Evolutionary conservation across 768 basidiomycete genomes (phyloP), one percentile per base, ranked within the genome.

Genomic region (Amanita pallidorosea): DNA sequence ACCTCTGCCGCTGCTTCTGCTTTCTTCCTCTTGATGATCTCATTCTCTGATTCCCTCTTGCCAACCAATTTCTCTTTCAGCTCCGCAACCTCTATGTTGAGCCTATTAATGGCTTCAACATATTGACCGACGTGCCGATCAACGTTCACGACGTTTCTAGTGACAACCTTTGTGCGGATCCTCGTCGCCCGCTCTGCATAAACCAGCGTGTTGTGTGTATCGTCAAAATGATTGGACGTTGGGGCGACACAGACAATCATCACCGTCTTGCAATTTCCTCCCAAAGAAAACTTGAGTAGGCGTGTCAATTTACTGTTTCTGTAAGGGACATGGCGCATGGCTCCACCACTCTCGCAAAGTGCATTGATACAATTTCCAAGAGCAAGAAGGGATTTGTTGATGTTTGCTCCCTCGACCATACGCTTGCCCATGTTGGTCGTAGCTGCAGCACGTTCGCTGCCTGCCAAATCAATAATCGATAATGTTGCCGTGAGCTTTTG

Each of bases 191-290:
- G 86, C 59, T 99, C 94, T 20, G 96, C 96, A 65, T 98, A 99
- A 54, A 96, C 73, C 44, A 99, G 83, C 2, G 96, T 98, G 63
- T 99, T 99, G 64, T 96, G 92, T 29, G 96, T 98, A 64, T 99
- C 96, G 61, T 98, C 96, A 64, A 97, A 96, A 68, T 99, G 93
- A 34, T 79, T 79, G 34, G 92, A 93, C 4, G 93, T 92, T 1
- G 96, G 96, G 0, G 93, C 93, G 43, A 99, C 75, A 63, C 96
- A 98, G 54, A 98, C 95, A 56, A 97, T 91, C 96, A 98, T 99
- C 62, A 96, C 93, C 1, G 96, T 99, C 69, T 95, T 91, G 78
- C 96, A 99, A 66, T 98, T 98, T 5, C 96, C 96, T 1, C 95
- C 95, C 44, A 98, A 79, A 1, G 95, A 94, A 72, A 97, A 97